Evolutionary conservation across 192 early-diverging fungal species (phyloP), one percentile per base, ranked within the genome.

Genomic region (Mortierella hygrophila): DNA sequence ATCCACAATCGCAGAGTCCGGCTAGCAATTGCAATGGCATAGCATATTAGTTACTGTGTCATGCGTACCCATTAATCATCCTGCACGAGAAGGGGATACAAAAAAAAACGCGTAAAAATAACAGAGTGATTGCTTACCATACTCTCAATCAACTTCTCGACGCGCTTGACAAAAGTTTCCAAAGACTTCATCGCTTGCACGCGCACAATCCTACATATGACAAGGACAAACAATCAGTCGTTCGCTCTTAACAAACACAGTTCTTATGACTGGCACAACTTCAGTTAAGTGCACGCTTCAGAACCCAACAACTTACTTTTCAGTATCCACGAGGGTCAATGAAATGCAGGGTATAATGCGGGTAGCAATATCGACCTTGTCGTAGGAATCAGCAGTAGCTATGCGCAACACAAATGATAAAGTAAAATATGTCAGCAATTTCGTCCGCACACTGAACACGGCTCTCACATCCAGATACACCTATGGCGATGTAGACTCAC

Each of bases 121-220:
- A 15, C 44, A 55, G 18, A 23, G 18, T 54, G 23, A 55, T 5
- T 54, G 23, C 69, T 37, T 83, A 83, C 82, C 96, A 98, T 96
- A 42, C 74, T 82, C 32, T 93, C 90, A 18, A 94, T 88, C 81
- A 94, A 81, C 70, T 93, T 90, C 74, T 97, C 93, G 13, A 97
- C 80, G 57, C 91, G 88, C 44, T 92, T 91, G 9, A 95, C 55
- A 85, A 99, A 94, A 3, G 89, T 75, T 8, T 95, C 90, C 20
- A 96, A 69, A 15, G 95, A 92, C 75, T 93, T 96, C 78, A 96
- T 90, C n/a, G 97, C 97, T 72, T 97, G 96, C 38, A 82, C 89
- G 49, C 97, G 95, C 20, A 98, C 96, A 35, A 90, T 88, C 87
- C 91, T 94, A 63, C 79, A 83, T 35, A 75, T 52, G 57, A 40